Evolutionary conservation across 345 rosid genomes (phyloP).

Genomic region (Salix dunnii): DNA sequence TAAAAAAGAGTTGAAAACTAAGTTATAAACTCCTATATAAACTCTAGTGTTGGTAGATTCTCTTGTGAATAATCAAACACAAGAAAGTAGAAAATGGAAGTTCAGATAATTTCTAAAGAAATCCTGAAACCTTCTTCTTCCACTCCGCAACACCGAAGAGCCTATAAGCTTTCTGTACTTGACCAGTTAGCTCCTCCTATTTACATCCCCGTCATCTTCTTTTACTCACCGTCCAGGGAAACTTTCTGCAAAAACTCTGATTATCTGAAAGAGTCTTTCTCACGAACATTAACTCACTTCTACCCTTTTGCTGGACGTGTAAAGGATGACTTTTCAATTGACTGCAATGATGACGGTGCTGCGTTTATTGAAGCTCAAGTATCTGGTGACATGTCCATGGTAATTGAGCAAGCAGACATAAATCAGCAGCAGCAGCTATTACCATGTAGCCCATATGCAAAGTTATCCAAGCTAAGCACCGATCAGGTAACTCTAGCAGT

Average conservation of each 20-base stretch:
- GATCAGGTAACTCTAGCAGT: not conserved
- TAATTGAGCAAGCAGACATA: not conserved
- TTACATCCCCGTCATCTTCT: not conserved
- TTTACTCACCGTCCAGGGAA: not conserved
- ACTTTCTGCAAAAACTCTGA: not conserved
- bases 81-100: not conserved
- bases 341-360: slow-evolving; percentile 13
- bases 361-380: not conserved
- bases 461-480: not conserved
- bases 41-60: not conserved
- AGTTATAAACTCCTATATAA: not conserved
- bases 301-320: slow-evolving; percentile 12
- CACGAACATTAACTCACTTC: not conserved
- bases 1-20: no score
- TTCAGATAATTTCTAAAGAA: slow-evolving; percentile 4
- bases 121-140: slow-evolving; percentile 4
- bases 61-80: not conserved
- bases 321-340: not conserved
- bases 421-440: not conserved
- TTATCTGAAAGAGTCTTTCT: slow-evolving; percentile 1
- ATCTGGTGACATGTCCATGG: not conserved
- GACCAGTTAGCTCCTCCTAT: no score
- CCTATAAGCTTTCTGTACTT: slow-evolving; percentile 1
- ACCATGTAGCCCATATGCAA: not conserved
- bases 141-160: slow-evolving; percentile 1